phyloP scores from a whole-genome alignment of 441 rosid species.

The Adansonia rubrostipa region DNA sequence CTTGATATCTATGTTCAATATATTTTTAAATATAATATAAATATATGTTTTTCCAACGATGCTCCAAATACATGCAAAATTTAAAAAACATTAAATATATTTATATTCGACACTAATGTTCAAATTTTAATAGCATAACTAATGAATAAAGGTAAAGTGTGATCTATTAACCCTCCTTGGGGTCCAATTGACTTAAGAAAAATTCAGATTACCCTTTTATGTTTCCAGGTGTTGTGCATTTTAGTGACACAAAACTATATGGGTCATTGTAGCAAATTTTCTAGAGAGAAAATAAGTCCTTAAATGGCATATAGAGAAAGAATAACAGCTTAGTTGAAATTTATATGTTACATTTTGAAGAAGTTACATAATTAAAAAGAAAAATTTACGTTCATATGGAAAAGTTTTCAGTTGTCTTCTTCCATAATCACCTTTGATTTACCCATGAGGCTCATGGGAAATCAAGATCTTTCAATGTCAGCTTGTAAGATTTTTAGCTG shows the following conservation, averaged over 20 bases:
- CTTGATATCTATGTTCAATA: no score
- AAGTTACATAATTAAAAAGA: background rate
- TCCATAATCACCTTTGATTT: background rate
- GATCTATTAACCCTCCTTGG: slow-evolving; percentile 21
- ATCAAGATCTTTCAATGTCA: no score
- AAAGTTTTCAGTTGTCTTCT: slow-evolving; percentile 10
- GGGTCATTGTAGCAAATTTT: background rate
- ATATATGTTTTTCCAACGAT: no score
- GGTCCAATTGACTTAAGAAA: slow-evolving; percentile 32
- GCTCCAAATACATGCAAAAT: background rate
- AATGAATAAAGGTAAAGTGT: slow-evolving; percentile 4
- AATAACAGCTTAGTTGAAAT: background rate
- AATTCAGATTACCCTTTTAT: slow-evolving; percentile 36
- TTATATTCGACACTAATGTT: no score
- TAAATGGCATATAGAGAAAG: no score
- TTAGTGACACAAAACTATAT: slow-evolving; percentile 27
- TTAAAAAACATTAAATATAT: no score
- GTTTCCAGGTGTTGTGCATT: slow-evolving; percentile 37
- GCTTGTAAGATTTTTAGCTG: no score
- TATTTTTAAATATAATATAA: no score
- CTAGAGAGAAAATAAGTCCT: no score
- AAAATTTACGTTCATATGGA: background rate
- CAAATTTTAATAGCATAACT: background rate
- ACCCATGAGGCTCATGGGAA: background rate
- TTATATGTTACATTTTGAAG: background rate